Base-by-base conservation (phyloP, 116 monocot genomes). In the Phalaenopsis hybrid region DNA sequence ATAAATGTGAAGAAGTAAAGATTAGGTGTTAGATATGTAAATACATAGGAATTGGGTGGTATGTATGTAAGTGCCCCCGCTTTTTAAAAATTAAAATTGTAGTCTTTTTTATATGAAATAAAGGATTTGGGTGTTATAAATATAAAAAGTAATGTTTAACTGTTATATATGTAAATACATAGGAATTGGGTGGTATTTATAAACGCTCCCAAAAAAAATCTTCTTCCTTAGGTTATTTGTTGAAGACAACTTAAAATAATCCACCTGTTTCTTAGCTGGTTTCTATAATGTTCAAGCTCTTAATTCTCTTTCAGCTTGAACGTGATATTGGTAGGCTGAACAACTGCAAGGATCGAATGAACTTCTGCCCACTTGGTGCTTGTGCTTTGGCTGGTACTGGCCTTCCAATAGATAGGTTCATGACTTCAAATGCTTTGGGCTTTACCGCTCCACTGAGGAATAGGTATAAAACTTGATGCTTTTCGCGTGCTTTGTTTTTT, bases 321-420 rank as follows among this genome's bases (percentile, higher is more conserved):
- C 91, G 94, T 73, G 97, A 97, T 90, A 84, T 83, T 81, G 82
- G 91, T 25, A 90, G 94, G 51, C 83, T 97, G 25, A 23, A 82
- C 10, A 83, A 94, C 78, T 97, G 92, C 86, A 91, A 86, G 79
- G 88, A 88, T 45, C 87, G 92, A 44, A 75, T 94, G 88, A 97
- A 97, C 79, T 90, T 90, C 79, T 92, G 93, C 55, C 97, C 97
- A n/a, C 83, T 97, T 31, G 97, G 97, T 88, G 91, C 97, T 73
- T 94, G 97, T 90, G 97, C 97, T 81, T 89, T 97, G 85, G 97
- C 97, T 84, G 97, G 97, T 59, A 97, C 97, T 79, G 97, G 97
- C 6, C 94, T 97, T 87, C 94, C 97, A 21, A 97, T 97, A 65
- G 85, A 97, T 83, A 90, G 97, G 80, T 97, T 92, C 81, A 87